Evolutionary conservation across 805 yeast genomes (phyloP).

Genomic region (Alloascoidea hylecoeti): DNA sequence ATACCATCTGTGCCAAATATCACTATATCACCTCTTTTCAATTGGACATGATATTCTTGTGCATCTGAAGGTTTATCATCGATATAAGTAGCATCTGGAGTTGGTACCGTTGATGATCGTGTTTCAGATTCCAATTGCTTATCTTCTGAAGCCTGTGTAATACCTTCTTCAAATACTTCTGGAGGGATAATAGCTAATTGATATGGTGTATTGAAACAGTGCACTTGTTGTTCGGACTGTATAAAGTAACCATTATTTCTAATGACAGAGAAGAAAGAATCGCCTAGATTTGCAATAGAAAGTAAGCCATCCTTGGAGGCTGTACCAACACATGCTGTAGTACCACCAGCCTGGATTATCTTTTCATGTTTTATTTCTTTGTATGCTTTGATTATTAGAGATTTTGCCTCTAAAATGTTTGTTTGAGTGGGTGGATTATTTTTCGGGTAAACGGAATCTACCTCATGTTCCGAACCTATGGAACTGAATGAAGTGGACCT

Average conservation of each 20-base stretch:
- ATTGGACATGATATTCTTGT: conserved; percentile 49
- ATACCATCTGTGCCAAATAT: conserved; percentile 91
- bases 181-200: conserved; percentile 80
- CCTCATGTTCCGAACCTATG: conserved; percentile 4
- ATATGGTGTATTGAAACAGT: conserved; percentile 83
- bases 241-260: conserved; percentile 45
- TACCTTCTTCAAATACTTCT: too few relatives aligned
- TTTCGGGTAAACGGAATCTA: conserved; percentile 5
- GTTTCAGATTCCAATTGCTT: conserved; percentile 33
- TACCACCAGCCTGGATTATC: conserved; percentile 76
- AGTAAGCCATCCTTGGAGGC: conserved; percentile 36
- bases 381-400: conserved; percentile 45
- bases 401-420: too few relatives aligned
- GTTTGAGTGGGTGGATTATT: conserved; percentile 23
- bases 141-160: too few relatives aligned
- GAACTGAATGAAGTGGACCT: conserved; percentile 4
- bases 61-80: conserved; percentile 59
- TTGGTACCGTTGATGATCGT: conserved; percentile 19
- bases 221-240: conserved; percentile 68
- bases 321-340: conserved; percentile 82
- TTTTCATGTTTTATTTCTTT: conserved; percentile 34
- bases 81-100: conserved; percentile 34
- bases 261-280: conserved; percentile 87
- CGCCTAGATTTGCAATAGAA: conserved; percentile 75
- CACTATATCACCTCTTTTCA: conserved; percentile 60